These are phyloP conservation scores for Parascedosporium putredinis DNA, from an alignment of 2,329 filamentous ascomycete genomes.

Conservation along the genomic window DNA sequence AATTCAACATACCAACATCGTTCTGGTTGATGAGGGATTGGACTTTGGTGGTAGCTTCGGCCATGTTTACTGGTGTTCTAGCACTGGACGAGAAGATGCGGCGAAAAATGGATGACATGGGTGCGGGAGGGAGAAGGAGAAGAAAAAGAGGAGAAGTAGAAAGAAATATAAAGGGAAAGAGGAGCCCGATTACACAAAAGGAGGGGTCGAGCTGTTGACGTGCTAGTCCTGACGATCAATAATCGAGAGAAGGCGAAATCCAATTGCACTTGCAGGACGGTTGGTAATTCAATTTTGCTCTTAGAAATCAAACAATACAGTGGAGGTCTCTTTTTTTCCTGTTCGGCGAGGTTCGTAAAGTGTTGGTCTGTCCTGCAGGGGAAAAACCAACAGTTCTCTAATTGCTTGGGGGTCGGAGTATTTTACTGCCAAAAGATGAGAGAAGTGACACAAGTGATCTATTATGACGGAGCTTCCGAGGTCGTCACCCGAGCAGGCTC, in stretches of 20 bases:
- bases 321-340: conserved; percentile 2
- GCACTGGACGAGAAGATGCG: conserved; percentile 20
- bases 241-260: neutral
- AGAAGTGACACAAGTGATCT: no score
- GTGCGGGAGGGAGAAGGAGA: neutral
- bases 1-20: conserved; percentile 51
- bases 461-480: no score
- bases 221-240: neutral
- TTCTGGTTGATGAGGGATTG: conserved; percentile 84
- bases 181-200: neutral
- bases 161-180: neutral
- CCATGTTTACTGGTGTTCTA: conserved; percentile 59
- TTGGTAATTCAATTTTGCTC: neutral
- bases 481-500: no score
- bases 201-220: conserved; percentile 1
- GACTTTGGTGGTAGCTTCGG: conserved; percentile 72
- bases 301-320: neutral
- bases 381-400: no score
- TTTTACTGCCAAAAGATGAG: no score
- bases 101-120: conserved; percentile 3
- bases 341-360: no score
- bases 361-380: no score
- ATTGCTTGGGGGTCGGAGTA: no score
- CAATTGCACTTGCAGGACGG: neutral
- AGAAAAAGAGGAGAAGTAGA: neutral